phyloP scores from a whole-genome alignment of 495 filamentous ascomycete species.

The Penicillium argentinense region DNA sequence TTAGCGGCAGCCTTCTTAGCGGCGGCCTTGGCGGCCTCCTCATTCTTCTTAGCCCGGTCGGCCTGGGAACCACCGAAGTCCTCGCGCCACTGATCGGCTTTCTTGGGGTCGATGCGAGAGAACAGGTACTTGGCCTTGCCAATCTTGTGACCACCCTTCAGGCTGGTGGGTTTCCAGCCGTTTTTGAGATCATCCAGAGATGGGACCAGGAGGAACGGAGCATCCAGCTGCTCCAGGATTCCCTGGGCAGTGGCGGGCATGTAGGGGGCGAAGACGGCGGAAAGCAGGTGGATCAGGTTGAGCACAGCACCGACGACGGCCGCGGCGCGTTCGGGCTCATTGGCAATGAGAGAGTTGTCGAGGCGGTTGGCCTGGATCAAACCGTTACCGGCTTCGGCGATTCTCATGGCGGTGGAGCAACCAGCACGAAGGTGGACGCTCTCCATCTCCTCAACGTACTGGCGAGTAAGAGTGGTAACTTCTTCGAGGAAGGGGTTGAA shows the following conservation, averaged over 20 bases:
- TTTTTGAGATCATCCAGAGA: slow-evolving; percentile 40
- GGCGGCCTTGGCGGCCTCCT: slow-evolving; percentile 59
- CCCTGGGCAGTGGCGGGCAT: slow-evolving; percentile 76
- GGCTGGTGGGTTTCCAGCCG: slow-evolving; percentile 57
- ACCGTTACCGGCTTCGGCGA: slow-evolving; percentile 73
- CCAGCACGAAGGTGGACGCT: slow-evolving; percentile 73
- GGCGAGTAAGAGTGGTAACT: slow-evolving; percentile 60
- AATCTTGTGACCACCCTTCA: slow-evolving; percentile 76
- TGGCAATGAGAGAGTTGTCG: slow-evolving; percentile 75
- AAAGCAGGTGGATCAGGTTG: slow-evolving; percentile 79
- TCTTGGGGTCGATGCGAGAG: slow-evolving; percentile 76
- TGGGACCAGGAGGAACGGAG: slow-evolving; percentile 64
- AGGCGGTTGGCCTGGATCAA: slow-evolving; percentile 79
- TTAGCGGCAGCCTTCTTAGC: slow-evolving; percentile 56
- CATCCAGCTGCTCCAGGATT: slow-evolving; percentile 73
- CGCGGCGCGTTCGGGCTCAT: slow-evolving; percentile 68
- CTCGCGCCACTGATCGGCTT: slow-evolving; percentile 78
- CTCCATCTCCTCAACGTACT: slow-evolving; percentile 73
- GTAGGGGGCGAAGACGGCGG: slow-evolving; percentile 75
- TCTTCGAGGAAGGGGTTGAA: slow-evolving; percentile 49
- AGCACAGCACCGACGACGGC: slow-evolving; percentile 80
- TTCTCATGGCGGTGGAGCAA: slow-evolving; percentile 66
- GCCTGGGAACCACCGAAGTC: slow-evolving; percentile 76
- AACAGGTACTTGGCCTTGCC: slow-evolving; percentile 83
- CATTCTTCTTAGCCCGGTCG: slow-evolving; percentile 60